phyloP scores from a whole-genome alignment of 352 stramenopile genomes.

The Blastocystis sp. region DNA sequence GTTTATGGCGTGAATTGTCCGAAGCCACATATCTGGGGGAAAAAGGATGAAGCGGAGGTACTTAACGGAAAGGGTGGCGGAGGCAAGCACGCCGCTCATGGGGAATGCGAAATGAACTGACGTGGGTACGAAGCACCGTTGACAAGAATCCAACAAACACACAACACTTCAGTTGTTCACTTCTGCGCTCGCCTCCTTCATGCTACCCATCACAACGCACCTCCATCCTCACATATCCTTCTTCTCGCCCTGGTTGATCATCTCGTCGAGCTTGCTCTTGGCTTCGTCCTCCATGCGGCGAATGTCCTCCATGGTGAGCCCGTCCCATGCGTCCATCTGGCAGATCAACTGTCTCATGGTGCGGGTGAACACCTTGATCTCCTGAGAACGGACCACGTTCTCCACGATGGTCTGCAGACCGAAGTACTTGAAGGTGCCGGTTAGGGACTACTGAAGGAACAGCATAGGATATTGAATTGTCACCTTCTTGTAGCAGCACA shows the following conservation, averaged over 20 bases:
- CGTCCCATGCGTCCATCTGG: conserved; percentile 66
- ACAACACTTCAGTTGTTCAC: conserved; percentile 5
- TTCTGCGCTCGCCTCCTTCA: conserved; percentile 9
- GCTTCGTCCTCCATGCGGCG: conserved; percentile 67
- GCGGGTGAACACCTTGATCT: conserved; percentile 69
- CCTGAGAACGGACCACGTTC: conserved; percentile 66
- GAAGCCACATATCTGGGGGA: conserved; percentile 42
- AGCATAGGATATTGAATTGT: conserved; percentile 55
- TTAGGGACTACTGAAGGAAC: conserved; percentile 1
- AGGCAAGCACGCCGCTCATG: conserved; percentile 17
- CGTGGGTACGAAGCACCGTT: conserved; percentile 9
- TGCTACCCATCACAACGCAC: conserved; percentile 9
- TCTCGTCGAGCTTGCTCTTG: conserved; percentile 52
- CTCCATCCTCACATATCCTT: conserved; percentile 14
- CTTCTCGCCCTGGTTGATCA: conserved; percentile 34
- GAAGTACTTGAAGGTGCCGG: conserved; percentile 66
- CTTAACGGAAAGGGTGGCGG: conserved; percentile 21
- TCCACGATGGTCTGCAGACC: conserved; percentile 67
- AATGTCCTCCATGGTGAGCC: conserved; percentile 66
- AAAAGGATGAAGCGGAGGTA: not conserved
- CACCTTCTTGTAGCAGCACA: conserved; percentile 70
- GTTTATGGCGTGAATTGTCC: conserved; percentile 34
- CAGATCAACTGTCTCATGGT: conserved; percentile 68
- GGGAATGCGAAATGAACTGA: not conserved
- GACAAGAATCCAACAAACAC: conserved; percentile 61